These are phyloP conservation scores for Solanum appendiculatum DNA, from an alignment of 257 asterid species.

Conservation along the genomic window DNA sequence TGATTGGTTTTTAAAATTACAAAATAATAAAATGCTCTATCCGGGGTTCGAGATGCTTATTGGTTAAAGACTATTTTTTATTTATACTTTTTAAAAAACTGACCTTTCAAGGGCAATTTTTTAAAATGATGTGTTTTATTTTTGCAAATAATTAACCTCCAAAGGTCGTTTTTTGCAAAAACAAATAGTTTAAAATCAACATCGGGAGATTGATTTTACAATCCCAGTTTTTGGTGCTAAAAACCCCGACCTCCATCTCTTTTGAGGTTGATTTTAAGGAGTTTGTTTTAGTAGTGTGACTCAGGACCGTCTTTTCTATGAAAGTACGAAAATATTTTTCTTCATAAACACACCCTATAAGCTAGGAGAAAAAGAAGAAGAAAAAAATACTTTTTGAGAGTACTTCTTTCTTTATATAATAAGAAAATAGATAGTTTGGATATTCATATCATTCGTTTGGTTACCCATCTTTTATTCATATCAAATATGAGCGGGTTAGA, in stretches of 20 bases:
- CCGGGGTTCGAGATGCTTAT: not conserved
- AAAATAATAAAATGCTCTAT: not conserved
- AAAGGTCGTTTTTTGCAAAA: not conserved
- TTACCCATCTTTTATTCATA: no score
- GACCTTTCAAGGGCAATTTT: not conserved
- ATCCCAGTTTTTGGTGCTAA: no score
- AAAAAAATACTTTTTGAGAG: not conserved
- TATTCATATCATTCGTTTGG: no score
- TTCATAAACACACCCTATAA: not conserved
- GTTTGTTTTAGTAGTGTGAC: not conserved
- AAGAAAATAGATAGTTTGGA: not conserved
- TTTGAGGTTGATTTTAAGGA: not conserved
- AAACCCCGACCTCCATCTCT: not conserved
- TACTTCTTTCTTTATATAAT: not conserved
- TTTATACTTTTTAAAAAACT: no score
- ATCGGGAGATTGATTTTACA: not conserved
- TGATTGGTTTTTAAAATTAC: no score
- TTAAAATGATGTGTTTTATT: not conserved
- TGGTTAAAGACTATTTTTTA: not conserved
- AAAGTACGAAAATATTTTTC: no score
- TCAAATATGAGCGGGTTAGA: not conserved
- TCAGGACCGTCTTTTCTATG: not conserved
- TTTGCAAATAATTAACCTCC: no score
- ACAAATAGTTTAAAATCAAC: not conserved
- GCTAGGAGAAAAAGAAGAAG: not conserved